Conservation (phyloP, 2,329 filamentous ascomycete genomes). For the Penicillium psychrosexuale region DNA sequence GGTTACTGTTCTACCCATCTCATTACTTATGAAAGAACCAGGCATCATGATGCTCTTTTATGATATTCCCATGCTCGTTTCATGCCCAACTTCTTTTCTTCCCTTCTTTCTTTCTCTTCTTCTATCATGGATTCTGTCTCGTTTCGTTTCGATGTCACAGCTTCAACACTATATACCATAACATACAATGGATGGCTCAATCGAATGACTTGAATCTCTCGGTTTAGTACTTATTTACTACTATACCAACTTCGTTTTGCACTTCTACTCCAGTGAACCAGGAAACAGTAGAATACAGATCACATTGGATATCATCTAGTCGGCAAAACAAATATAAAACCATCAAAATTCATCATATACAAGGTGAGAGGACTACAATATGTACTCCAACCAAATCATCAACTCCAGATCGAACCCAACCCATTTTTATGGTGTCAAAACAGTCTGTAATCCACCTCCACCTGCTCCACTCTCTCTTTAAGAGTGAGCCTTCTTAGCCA, state of each 20-base stretch:
- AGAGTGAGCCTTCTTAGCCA: slow-evolving; percentile 60
- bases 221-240: not conserved
- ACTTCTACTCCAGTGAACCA: not conserved
- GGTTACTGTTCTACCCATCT: not conserved
- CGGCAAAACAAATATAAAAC: slow-evolving; percentile 17
- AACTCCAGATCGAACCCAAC: slow-evolving; percentile 20
- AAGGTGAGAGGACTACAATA: slow-evolving; percentile 12
- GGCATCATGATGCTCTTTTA: slow-evolving; percentile 6
- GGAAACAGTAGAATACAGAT: slow-evolving; percentile 24
- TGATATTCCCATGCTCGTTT: slow-evolving; percentile 5
- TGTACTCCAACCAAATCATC: slow-evolving; percentile 13
- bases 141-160: not conserved
- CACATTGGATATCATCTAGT: slow-evolving; percentile 31
- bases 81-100: not conserved
- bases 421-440: slow-evolving; percentile 18
- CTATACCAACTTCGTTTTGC: not conserved
- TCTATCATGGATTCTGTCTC: not conserved
- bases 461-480: not conserved
- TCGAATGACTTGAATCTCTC: not conserved
- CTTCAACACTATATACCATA: slow-evolving; percentile 6
- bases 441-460: not conserved
- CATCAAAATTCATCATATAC: slow-evolving; percentile 10
- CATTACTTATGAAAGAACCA: not conserved
- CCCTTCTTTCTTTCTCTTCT: not conserved
- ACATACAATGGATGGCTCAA: not conserved